Evolutionary conservation across 2,329 filamentous ascomycete species (phyloP), one percentile per base, ranked within the genome.

Genomic region (Aspergillus neotritici): DNA sequence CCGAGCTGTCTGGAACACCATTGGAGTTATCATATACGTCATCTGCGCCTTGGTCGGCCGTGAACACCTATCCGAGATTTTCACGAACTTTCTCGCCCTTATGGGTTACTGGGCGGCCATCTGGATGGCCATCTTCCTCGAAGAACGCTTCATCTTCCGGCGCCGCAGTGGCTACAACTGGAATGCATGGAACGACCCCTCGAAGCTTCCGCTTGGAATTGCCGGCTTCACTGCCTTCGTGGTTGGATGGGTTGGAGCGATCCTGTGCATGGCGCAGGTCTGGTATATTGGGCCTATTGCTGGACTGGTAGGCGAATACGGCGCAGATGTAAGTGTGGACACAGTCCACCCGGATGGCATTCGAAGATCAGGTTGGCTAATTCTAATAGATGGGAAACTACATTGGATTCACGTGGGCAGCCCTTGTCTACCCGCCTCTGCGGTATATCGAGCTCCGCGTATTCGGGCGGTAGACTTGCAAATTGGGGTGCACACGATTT

Each of bases 61-160:
- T 11, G 71, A 74, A 16, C 64, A 80, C 51, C 71, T 86, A 2
- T 76, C 79, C 0, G 72, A 72, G 17, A 83, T 86, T 45, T 84
- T 86, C 58, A 79, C 78, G 9, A 85, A 85, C 57, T 84, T 86
- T 59, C 70, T 86, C 4, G 79, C 80, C 0, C 65, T 86, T 15
- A 85, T 86, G 78, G 83, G 82, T 2, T 86, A 85, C 62, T 86
- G 80, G 81, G 73, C 83, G 12, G 74, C 74, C 11, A 78, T 84
- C 34, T 83, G 80, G 78, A 71, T 84, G 14, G 74, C 75, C 2
- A 82, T 86, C 36, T 68, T 78, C 2, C 61, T 69, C 11, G 66
- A 70, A 46, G 83, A 86, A 56, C 75, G 82, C 37, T 59, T 82
- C 14, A 68, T 86, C 37, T 86, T 86, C 60, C 71, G 79, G 2